Conservation (phyloP, 495 filamentous ascomycete species). For the Viridothelium virens region DNA sequence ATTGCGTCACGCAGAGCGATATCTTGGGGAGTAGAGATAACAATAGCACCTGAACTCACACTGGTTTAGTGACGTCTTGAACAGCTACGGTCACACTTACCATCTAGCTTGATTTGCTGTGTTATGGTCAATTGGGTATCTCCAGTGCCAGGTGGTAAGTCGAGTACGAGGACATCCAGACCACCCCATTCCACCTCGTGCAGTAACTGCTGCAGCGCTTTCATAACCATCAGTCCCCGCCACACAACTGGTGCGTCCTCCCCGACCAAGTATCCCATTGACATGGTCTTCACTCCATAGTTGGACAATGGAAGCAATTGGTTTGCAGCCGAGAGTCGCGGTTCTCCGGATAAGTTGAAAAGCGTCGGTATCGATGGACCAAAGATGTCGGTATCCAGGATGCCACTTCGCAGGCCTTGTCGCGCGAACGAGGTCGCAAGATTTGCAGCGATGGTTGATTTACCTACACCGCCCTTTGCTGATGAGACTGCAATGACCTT, state of each 20-base stretch:
- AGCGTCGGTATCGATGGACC: constrained; percentile 91
- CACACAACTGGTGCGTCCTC: constrained; percentile 81
- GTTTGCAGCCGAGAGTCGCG: constrained; percentile 41
- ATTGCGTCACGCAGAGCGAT: constrained; percentile 82
- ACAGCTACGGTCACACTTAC: constrained; percentile 32
- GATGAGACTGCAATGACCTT: constrained; percentile 90
- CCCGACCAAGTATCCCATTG: constrained; percentile 86
- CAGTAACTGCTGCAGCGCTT: constrained; percentile 89
- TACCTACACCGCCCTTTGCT: constrained; percentile 94
- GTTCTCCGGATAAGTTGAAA: constrained; percentile 57
- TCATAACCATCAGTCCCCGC: constrained; percentile 96
- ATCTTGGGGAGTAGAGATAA: constrained; percentile 90
- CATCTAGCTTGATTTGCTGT: constrained; percentile 81
- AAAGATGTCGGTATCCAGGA: constrained; percentile 94
- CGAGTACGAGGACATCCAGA: constrained; percentile 77
- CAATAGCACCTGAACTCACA: constrained; percentile 54
- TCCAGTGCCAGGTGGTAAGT: constrained; percentile 89
- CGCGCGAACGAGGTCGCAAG: constrained; percentile 78
- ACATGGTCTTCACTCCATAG: constrained; percentile 96
- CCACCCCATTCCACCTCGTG: constrained; percentile 88
- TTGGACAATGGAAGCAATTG: constrained; percentile 83
- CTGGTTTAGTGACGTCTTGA: not conserved
- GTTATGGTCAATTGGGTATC: constrained; percentile 90
- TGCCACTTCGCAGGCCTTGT: constrained; percentile 68
- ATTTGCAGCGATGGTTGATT: constrained; percentile 89